phyloP scores from a whole-genome alignment of 2,329 filamentous ascomycete genomes.

The Ambrosiella beaveri region DNA sequence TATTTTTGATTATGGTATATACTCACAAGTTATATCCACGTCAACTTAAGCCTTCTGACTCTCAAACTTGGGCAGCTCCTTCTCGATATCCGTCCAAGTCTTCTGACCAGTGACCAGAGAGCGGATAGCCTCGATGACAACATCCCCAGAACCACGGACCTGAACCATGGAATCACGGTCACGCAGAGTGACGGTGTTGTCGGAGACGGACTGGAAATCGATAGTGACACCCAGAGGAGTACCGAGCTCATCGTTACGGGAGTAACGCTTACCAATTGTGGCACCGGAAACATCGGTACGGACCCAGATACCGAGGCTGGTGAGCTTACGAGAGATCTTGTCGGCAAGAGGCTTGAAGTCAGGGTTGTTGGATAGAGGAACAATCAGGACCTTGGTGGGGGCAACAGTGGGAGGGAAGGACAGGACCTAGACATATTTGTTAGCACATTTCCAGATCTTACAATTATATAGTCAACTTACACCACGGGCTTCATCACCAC shows the following conservation, averaged over 20 bases:
- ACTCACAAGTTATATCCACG: background rate
- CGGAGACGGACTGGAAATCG: conserved; percentile 77
- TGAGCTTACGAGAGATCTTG: conserved; percentile 50
- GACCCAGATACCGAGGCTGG: conserved; percentile 54
- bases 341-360: conserved; percentile 55
- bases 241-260: conserved; percentile 77
- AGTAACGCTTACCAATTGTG: conserved; percentile 76
- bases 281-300: conserved; percentile 68
- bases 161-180: conserved; percentile 74
- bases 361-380: conserved; percentile 58
- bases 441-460: conserved; percentile 19
- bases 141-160: conserved; percentile 58
- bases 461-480: conserved; percentile 36
- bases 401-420: conserved; percentile 41
- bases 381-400: conserved; percentile 72
- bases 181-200: conserved; percentile 62
- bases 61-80: conserved; percentile 69
- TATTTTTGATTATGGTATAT: background rate
- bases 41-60: conserved; percentile 40
- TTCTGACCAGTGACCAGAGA: conserved; percentile 27
- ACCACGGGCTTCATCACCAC: conserved; percentile 60
- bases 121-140: conserved; percentile 52
- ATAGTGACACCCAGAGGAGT: conserved; percentile 78
- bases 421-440: conserved; percentile 20
- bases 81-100: conserved; percentile 51